Evolutionary conservation across 129 eudicot genomes (phyloP), one percentile per base, ranked within the genome.

Genomic region (Arctium lappa): DNA sequence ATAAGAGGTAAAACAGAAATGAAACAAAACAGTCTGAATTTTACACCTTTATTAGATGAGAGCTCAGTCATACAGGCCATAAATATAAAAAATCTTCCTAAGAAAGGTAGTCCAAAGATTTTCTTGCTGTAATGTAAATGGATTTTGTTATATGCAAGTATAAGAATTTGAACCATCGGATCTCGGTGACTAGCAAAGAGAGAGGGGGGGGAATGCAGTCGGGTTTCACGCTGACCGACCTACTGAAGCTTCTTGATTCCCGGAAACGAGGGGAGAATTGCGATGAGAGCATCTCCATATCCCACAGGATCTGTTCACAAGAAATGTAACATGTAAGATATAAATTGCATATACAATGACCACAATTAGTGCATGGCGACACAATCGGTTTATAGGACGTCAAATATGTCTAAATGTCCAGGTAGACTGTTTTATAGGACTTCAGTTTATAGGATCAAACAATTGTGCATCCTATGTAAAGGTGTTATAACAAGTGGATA

Each of bases 251-350:
- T 92, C 92, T 92, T 90, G 86, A 94, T 94, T 69, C 98, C 98
- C 16, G 97, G 98, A 78, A 94, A 94, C 39, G 98, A 92, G 40
- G 98, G 98, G 72, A 94, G 96, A 75, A 94, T 84, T 69, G 96
- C 96, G 30, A 94, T 87, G 30, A 94, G 90, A 82, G 98, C 80
- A 79, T 94, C 98, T 33, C 97, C 98, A 50, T 92, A 94, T 72
- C 98, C 98, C 37, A 94, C 96, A 11, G 98, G 94, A 66, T 91
- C 98, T 94, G 92, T 83, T 44, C 33, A 83, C 60, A 53, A 73
- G 27, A 30, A 78, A 83, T 0, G 30, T 7, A 31, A 5, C 30
- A 81, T 12, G 77, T 82, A 62, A 75, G 44, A 75, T 46, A 65
- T 38, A 72, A 72, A 69, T 29, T 44, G 63, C 34, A 69, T 71